These are phyloP conservation scores for Fusarium sp. DNA, from an alignment of 2,329 filamentous ascomycete genomes.

Conservation along the genomic window DNA sequence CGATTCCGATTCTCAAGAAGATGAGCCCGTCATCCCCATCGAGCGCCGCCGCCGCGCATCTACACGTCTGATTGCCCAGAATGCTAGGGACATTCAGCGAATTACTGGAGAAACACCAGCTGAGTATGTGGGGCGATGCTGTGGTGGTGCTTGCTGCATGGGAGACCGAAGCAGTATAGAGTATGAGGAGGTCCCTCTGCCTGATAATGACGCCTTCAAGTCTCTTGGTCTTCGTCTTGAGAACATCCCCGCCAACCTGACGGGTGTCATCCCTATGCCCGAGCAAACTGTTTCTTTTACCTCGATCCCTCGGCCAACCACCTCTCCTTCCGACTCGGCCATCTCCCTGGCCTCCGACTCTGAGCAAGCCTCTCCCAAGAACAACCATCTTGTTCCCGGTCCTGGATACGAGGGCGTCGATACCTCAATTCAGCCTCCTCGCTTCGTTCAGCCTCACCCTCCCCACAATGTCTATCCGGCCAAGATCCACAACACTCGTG, in stretches of 20 bases:
- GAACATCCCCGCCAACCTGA: slow-evolving; percentile 80
- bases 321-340: slow-evolving; percentile 64
- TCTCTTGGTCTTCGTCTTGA: slow-evolving; percentile 84
- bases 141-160: slow-evolving; percentile 76
- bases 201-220: slow-evolving; percentile 88
- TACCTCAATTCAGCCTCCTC: slow-evolving; percentile 80
- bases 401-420: slow-evolving; percentile 63
- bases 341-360: slow-evolving; percentile 60
- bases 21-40: slow-evolving; percentile 59
- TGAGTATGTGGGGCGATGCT: slow-evolving; percentile 74
- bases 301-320: slow-evolving; percentile 62
- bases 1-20: slow-evolving; percentile 73
- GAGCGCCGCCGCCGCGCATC: slow-evolving; percentile 75
- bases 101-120: slow-evolving; percentile 76
- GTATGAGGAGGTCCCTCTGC: slow-evolving; percentile 70
- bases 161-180: slow-evolving; percentile 63
- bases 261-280: slow-evolving; percentile 79
- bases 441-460: slow-evolving; percentile 93
- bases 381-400: slow-evolving; percentile 48
- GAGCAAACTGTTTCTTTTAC: slow-evolving; percentile 81
- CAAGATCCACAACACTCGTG: slow-evolving; percentile 86
- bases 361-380: slow-evolving; percentile 40
- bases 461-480: slow-evolving; percentile 93
- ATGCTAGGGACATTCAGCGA: slow-evolving; percentile 72
- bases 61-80: slow-evolving; percentile 77